Evolutionary conservation across 768 basidiomycete species (phyloP).

Genomic region (Suillus weaverae): DNA sequence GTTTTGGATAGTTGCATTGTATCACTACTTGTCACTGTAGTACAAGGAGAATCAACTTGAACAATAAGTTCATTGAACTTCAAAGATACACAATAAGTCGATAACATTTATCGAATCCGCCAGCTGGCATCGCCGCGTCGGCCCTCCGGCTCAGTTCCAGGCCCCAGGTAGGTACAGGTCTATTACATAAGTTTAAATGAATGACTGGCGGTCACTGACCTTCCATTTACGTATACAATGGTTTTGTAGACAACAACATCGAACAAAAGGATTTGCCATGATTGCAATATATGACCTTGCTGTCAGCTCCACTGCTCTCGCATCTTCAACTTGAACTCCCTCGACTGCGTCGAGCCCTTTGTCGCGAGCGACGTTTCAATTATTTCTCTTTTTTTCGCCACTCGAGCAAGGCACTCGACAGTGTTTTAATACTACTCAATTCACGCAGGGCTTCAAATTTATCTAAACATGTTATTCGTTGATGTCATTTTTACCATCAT

Average conservation of each 20-base stretch:
- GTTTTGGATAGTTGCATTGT: not conserved
- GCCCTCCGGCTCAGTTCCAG: not conserved
- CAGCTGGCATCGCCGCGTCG: not conserved
- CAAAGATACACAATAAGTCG: too few relatives aligned
- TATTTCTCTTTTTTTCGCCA: not conserved
- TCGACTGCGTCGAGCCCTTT: slow-evolving; percentile 9
- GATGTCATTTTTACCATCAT: slow-evolving; percentile 12
- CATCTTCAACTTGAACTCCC: not conserved
- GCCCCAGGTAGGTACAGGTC: not conserved
- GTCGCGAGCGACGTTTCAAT: slow-evolving; percentile 8
- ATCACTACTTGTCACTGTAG: not conserved
- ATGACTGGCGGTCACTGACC: not conserved
- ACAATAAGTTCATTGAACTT: not conserved
- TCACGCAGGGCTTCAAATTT: not conserved
- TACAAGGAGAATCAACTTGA: not conserved
- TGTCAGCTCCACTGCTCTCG: not conserved
- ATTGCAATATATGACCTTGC: not conserved
- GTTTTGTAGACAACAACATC: not conserved
- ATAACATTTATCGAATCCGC: not conserved
- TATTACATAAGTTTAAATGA: not conserved
- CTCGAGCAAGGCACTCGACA: slow-evolving; percentile 6
- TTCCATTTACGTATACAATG: slow-evolving; percentile 5
- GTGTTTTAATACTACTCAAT: not conserved
- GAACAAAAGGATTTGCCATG: not conserved
- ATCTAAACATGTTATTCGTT: slow-evolving; percentile 18